Conservation (phyloP, 768 basidiomycete genomes). For the Hysterangium stoloniferum region DNA sequence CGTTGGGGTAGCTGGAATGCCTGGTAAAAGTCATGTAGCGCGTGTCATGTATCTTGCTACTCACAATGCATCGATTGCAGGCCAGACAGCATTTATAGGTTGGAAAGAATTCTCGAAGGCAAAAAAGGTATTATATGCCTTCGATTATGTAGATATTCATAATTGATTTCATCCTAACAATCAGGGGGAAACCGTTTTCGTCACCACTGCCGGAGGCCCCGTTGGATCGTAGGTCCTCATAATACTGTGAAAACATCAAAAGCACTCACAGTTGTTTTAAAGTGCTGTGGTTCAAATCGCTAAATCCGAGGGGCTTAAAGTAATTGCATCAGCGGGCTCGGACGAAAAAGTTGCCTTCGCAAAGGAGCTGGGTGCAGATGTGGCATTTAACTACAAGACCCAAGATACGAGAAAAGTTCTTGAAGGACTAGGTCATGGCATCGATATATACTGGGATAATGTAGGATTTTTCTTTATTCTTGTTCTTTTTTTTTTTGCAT, state of each 20-base stretch:
- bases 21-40: conserved; percentile 10
- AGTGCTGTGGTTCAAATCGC: conserved; percentile 30
- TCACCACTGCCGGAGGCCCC: conserved; percentile 39
- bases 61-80: conserved; percentile 11
- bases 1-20: conserved; percentile 44
- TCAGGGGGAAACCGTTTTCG: conserved; percentile 43
- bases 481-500: not conserved
- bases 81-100: conserved; percentile 26
- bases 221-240: conserved; percentile 49
- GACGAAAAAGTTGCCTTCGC: conserved; percentile 35
- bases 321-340: conserved; percentile 34
- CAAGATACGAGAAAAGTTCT: conserved; percentile 24
- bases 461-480: not conserved
- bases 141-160: not conserved
- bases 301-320: conserved; percentile 32
- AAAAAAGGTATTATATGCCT: conserved; percentile 29
- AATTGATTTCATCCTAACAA: not conserved
- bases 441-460: conserved; percentile 17
- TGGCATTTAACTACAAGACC: conserved; percentile 31
- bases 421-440: conserved; percentile 27
- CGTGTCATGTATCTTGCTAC: not conserved
- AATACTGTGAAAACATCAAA: not conserved
- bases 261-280: not conserved
- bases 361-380: conserved; percentile 27
- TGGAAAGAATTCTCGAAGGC: conserved; percentile 36